phyloP scores from a whole-genome alignment of 164 flowering plant species.

The Vitis cinerea region DNA sequence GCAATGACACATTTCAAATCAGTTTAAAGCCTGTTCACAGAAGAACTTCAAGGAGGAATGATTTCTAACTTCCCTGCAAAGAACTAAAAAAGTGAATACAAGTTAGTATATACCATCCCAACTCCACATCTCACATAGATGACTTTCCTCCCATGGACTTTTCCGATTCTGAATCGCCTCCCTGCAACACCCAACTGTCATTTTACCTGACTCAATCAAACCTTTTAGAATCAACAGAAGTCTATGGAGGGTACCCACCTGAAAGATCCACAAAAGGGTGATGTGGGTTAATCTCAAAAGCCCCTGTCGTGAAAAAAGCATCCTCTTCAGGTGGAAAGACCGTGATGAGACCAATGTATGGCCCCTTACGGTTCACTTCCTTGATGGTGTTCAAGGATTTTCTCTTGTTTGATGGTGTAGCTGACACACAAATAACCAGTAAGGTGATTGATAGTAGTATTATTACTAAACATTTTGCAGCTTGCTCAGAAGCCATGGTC shows the following conservation, averaged over 20 bases:
- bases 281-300: slow-evolving; percentile 16
- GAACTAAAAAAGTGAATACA: not conserved
- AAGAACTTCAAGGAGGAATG: not conserved
- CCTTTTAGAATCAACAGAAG: not conserved
- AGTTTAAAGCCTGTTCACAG: not conserved
- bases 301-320: slow-evolving; percentile 22
- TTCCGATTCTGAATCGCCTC: slow-evolving; percentile 29
- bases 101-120: slow-evolving; percentile 24
- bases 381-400: not conserved
- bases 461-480: not conserved
- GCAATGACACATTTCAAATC: not conserved
- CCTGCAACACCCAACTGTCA: slow-evolving; percentile 18
- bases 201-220: not conserved
- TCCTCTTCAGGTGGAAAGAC: slow-evolving; percentile 26
- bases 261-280: slow-evolving; percentile 28
- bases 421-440: not conserved
- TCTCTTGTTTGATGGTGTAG: not conserved
- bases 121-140: slow-evolving; percentile 35
- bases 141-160: slow-evolving; percentile 22
- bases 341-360: slow-evolving; percentile 28
- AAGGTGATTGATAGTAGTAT: not conserved
- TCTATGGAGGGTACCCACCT: not conserved
- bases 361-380: slow-evolving; percentile 18
- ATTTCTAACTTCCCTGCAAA: not conserved
- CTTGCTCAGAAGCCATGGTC: not conserved